A percentile compares a stretch with the other conserved stretches of the same genome.
These are phyloP conservation scores for Alternaria sp. DNA, from an alignment of 2,329 filamentous ascomycete species.

Conservation along the genomic window DNA sequence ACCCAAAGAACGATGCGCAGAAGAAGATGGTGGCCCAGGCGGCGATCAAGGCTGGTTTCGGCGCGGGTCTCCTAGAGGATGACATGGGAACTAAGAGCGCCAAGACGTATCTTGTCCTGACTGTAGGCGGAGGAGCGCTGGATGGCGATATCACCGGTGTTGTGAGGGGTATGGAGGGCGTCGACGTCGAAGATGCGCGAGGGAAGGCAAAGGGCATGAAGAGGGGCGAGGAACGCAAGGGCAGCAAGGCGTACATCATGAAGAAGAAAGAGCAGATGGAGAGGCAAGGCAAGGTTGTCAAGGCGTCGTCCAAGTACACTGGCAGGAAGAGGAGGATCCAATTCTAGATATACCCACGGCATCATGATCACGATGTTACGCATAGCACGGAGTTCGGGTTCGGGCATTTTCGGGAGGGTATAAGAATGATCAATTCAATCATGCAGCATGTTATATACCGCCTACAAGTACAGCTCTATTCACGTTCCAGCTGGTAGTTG, in stretches of 20 bases:
- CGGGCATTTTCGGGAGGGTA: slow-evolving; percentile 31
- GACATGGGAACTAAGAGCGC: slow-evolving; percentile 95
- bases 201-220: slow-evolving; percentile 62
- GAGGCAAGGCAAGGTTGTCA: slow-evolving; percentile 92
- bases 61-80: slow-evolving; percentile 92
- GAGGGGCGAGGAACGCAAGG: slow-evolving; percentile 73
- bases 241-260: slow-evolving; percentile 82
- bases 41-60: slow-evolving; percentile 92
- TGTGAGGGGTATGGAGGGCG: slow-evolving; percentile 85
- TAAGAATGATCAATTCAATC: slow-evolving; percentile 47
- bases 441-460: slow-evolving; percentile 53
- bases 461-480: slow-evolving; percentile 54
- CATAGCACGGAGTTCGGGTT: slow-evolving; percentile 50
- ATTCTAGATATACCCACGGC: slow-evolving; percentile 64
- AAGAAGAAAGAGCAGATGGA: slow-evolving; percentile 94
- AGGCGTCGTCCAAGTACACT: slow-evolving; percentile 90
- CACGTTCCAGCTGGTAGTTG: slow-evolving; percentile 45
- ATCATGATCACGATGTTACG: slow-evolving; percentile 40
- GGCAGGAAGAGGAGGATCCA: slow-evolving; percentile 82
- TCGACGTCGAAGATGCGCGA: slow-evolving; percentile 72
- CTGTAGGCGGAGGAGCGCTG: slow-evolving; percentile 76
- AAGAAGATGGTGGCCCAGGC: slow-evolving; percentile 90
- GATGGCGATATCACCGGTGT: slow-evolving; percentile 84
- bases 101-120: slow-evolving; percentile 95
- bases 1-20: slow-evolving; percentile 93